Base-by-base conservation (phyloP, 768 basidiomycete genomes). In the Tricholomella constricta region DNA sequence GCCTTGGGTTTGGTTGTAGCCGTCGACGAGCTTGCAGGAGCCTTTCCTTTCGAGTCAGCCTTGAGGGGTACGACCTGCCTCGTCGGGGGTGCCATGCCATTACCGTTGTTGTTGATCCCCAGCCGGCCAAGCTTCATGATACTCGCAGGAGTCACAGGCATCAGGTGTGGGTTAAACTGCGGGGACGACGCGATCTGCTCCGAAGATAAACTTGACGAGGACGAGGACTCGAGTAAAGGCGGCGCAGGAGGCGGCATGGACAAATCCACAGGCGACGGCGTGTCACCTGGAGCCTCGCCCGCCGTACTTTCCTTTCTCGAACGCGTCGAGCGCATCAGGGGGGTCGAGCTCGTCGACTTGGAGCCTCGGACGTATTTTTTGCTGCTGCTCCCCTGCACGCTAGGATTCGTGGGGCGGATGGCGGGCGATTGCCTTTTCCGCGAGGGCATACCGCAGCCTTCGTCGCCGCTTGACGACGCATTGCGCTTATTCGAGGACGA, bases 81-180 rank as follows among this genome's bases (percentile, higher is more conserved):
- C 26, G 51, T 47, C 3, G 67, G 59, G 36, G 75, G 76, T 4
- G 75, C 65, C 31, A 78, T 66, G 25, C 75, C 67, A 42, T 20
- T 40, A 23, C 41, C 54, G 20, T 35, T 62, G 54, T 70, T 81
- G 43, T 78, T 75, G 46, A 81, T 72, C 5, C 85, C 82, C 2
- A 88, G 67, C 32, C 80, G 72, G 3, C 86, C 85, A 6, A 98
- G 77, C 58, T 95, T 95, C 91, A 98, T 92, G 64, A 98, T 88
- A 52, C 85, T 90, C 0, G 92, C 89, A 0, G 95, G 95, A 0
- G 95, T 97, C 38, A 93, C 91, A 6, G 95, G 95, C 4, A 76
- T 82, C 55, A 85, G 66, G 55, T 74, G 77, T 2, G 57, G 56
- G 23, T 62, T 61, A 19, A 62, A 48, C 12, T 58, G 51, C 17